Conservation (phyloP, 345 rosid species). For the Angophora floribunda region DNA sequence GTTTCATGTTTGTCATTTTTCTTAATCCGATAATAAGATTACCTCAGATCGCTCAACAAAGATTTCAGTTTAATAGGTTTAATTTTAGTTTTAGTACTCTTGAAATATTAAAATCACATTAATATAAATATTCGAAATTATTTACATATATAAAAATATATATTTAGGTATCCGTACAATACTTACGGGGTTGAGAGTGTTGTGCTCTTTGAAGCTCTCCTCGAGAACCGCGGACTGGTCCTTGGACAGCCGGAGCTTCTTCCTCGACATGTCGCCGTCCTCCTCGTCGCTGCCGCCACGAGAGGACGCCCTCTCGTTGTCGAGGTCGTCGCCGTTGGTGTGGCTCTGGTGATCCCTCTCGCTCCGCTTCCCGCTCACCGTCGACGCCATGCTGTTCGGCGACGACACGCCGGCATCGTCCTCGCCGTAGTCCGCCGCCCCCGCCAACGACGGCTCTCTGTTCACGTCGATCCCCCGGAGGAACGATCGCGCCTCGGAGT, state of each 20-base stretch:
- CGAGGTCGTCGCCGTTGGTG: conserved; percentile 48
- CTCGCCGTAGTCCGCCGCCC: conserved; percentile 46
- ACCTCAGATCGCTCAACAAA: not conserved
- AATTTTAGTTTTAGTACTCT: not conserved
- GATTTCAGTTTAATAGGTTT: not conserved
- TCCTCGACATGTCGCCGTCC: conserved; percentile 79
- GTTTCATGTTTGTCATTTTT: not conserved
- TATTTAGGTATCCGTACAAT: not conserved
- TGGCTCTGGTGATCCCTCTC: conserved; percentile 43
- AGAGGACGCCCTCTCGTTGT: conserved; percentile 56
- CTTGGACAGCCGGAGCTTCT: conserved; percentile 85
- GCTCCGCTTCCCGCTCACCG: conserved; percentile 77
- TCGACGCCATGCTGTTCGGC: conserved; percentile 84
- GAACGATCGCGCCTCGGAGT: conserved; percentile 51
- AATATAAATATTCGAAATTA: not conserved
- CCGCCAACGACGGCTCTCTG: conserved; percentile 44
- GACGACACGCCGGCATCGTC: conserved; percentile 87
- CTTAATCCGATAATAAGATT: not conserved
- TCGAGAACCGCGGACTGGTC: conserved; percentile 92
- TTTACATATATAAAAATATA: not conserved
- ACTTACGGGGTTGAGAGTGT: conserved; percentile 89
- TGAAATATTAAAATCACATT: not conserved
- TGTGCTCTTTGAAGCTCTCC: conserved; percentile 87
- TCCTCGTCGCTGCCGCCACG: conserved; percentile 87
- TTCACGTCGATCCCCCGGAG: conserved; percentile 88